phyloP scores from a whole-genome alignment of 441 rosid species.

The Pelargonium australe region DNA sequence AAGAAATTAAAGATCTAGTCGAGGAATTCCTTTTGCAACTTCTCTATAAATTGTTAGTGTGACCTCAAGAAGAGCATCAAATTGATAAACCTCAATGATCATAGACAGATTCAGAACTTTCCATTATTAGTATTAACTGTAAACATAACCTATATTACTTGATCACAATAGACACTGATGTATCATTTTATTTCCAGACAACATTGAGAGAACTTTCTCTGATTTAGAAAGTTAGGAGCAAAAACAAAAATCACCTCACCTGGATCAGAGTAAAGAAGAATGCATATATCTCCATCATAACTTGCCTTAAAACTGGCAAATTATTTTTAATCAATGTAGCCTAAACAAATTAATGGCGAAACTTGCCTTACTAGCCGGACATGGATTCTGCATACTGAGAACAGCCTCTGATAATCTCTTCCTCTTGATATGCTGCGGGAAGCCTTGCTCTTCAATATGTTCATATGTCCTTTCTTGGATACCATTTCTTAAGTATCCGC shows the following conservation, averaged over 20 bases:
- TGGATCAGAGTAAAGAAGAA: too few relatives aligned
- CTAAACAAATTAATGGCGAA: not conserved
- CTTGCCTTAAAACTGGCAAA: not conserved
- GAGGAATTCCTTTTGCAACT: conserved; percentile 5
- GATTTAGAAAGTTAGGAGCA: too few relatives aligned
- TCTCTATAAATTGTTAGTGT: not conserved
- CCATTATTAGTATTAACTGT: not conserved
- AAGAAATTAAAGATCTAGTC: not conserved
- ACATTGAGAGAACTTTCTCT: too few relatives aligned
- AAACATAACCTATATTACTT: not conserved
- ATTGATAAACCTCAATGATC: conserved; percentile 2
- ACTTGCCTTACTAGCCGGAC: conserved; percentile 42
- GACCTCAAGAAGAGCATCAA: not conserved
- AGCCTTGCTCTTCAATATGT: conserved; percentile 27
- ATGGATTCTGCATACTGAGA: conserved; percentile 30
- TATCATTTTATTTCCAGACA: not conserved
- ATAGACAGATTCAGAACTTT: not conserved
- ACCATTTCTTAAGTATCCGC: conserved; percentile 20
- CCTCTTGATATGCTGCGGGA: conserved; percentile 19
- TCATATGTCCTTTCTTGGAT: conserved; percentile 21
- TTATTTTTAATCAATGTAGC: not conserved
- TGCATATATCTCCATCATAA: not conserved
- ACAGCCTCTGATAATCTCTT: conserved; percentile 29
- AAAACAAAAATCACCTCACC: too few relatives aligned
- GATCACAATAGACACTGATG: conserved; percentile 1